Base-by-base conservation (phyloP, 1,284 basidiomycete species). In the Moniliella sp. region DNA sequence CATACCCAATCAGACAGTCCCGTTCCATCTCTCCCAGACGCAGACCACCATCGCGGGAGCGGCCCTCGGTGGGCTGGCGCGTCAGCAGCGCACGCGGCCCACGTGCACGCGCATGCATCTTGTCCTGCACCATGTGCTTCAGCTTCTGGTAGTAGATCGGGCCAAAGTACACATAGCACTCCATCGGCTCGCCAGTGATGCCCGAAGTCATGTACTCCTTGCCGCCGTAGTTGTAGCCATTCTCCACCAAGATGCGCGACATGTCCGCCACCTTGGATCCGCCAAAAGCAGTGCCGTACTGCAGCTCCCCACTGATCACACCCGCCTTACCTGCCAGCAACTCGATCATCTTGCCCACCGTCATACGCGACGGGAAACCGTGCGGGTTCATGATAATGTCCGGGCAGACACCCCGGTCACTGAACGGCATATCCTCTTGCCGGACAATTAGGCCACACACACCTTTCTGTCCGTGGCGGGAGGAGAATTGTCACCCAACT, bases 371-470 rank as follows among this genome's bases (percentile, higher is more conserved):
- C 1, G 91, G 91, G 70, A 99, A 97, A 54, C 91, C 91, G 64
- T 99, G 91, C 3, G 91, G 91, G 61, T 99, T 99, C 88, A 99
- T 97, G 66, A 99, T 94, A 13, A 88, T 82, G 64, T 97, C 91
- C 74, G 57, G 84, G 56, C 73, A 77, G 47, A 94, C 88, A 17
- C 91, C 91, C 53, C 80, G 75, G 64, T 97, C 88, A 53, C 86
- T 93, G 68, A 99, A 99, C 3, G 91, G 91, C 83, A 99, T 78
- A 63, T 99, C 91, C 51, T 84, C 83, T 57, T 97, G 91, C 48
- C 84, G 88, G 31, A 94, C 88, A 54, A 97, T 97, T 56, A 99
- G 64, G 12, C 91, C 91, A 62, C 86, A 94, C 10, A 97, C 91
- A 42, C 91, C 91, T 64, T 99, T 99, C 64, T 99, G 91, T 26